phyloP scores from a whole-genome alignment of 164 flowering plant genomes.

The Macadamia integrifolia region DNA sequence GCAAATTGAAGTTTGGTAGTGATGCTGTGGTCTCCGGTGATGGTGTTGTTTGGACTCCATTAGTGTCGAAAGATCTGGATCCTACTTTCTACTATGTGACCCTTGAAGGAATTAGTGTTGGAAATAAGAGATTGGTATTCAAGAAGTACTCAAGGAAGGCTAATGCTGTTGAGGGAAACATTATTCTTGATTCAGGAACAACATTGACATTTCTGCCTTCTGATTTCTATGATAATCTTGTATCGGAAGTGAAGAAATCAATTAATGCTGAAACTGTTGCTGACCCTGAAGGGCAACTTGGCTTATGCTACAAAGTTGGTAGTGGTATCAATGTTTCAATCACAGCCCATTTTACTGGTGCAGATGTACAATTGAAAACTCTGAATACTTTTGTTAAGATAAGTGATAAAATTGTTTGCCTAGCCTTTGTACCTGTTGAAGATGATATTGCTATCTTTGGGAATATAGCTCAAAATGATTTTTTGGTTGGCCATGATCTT shows the following conservation, averaged over 20 bases:
- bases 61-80: background rate
- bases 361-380: slow-evolving; percentile 18
- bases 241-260: background rate
- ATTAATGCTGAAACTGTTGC: no score
- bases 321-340: slow-evolving; percentile 15
- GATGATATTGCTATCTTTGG: slow-evolving; percentile 17
- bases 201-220: slow-evolving; percentile 29
- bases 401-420: slow-evolving; percentile 12
- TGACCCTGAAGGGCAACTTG: no score
- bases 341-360: slow-evolving; percentile 29
- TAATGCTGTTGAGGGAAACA: slow-evolving; percentile 25
- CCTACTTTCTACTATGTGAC: slow-evolving; percentile 38
- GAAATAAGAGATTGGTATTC: slow-evolving; percentile 14
- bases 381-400: slow-evolving; percentile 18
- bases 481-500: background rate
- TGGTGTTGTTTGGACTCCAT: slow-evolving; percentile 37
- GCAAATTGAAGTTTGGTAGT: slow-evolving; percentile 41
- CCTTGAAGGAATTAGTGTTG: slow-evolving; percentile 41
- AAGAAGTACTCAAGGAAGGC: background rate
- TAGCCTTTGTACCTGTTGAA: slow-evolving; percentile 8
- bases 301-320: slow-evolving; percentile 17
- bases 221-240: slow-evolving; percentile 14
- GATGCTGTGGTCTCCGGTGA: slow-evolving; percentile 24
- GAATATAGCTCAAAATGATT: background rate
- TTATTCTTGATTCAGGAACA: slow-evolving; percentile 69